These are phyloP conservation scores for Crotalaria pallida DNA, from an alignment of 306 rosid genomes.

Conservation along the genomic window DNA sequence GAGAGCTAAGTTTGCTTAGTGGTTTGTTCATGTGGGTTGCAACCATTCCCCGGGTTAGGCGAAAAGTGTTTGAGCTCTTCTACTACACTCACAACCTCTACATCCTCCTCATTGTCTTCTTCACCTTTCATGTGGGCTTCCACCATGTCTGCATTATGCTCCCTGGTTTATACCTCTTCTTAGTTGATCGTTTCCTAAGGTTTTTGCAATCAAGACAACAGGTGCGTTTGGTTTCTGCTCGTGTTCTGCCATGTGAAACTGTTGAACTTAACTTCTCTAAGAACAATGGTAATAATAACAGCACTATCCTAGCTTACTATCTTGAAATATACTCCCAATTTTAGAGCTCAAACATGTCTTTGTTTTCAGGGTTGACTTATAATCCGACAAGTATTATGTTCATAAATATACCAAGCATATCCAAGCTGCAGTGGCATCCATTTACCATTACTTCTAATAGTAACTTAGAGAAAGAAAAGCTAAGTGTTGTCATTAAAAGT, in stretches of 20 bases:
- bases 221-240: slow-evolving; percentile 38
- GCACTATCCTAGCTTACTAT: neutral
- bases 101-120: slow-evolving; percentile 54
- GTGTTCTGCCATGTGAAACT: slow-evolving; percentile 47
- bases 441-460: slow-evolving; percentile 58
- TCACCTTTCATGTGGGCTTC: slow-evolving; percentile 60
- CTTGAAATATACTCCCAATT: neutral
- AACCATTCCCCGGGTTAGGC: slow-evolving; percentile 45
- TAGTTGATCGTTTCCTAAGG: slow-evolving; percentile 62
- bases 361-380: slow-evolving; percentile 45
- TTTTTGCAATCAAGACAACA: slow-evolving; percentile 44
- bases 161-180: slow-evolving; percentile 69
- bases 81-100: slow-evolving; percentile 68
- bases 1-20: slow-evolving; percentile 45
- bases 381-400: slow-evolving; percentile 57
- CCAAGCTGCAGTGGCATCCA: slow-evolving; percentile 85
- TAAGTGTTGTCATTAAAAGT: slow-evolving; percentile 51
- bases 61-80: slow-evolving; percentile 61
- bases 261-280: slow-evolving; percentile 70
- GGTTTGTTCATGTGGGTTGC: slow-evolving; percentile 57
- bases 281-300: slow-evolving; percentile 30
- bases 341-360: neutral
- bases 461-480: slow-evolving; percentile 47
- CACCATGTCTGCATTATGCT: slow-evolving; percentile 39
- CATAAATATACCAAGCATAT: slow-evolving; percentile 56